Evolutionary conservation across 768 basidiomycete species (phyloP).

Genomic region (Clitopilus passeckerianus): DNA sequence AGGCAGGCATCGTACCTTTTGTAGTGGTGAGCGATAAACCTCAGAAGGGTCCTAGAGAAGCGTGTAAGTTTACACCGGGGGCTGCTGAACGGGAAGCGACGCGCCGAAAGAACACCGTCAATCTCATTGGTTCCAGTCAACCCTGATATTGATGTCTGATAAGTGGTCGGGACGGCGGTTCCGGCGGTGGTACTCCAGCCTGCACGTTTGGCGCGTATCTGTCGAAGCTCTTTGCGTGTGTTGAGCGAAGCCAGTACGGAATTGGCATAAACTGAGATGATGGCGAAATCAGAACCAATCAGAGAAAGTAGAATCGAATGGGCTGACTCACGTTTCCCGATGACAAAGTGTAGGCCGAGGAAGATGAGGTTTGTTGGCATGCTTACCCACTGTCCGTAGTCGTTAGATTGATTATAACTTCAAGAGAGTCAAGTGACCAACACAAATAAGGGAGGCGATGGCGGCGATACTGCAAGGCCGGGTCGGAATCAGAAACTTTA

Average conservation of each 20-base stretch:
- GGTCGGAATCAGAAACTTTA: not conserved
- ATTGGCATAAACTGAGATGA: constrained; percentile 30
- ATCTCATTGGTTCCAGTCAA: not conserved
- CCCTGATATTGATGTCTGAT: not conserved
- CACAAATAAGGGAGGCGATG: constrained; percentile 35
- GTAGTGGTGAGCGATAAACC: not conserved
- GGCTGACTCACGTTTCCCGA: constrained; percentile 33
- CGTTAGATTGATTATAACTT: not conserved
- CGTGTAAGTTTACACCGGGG: not conserved
- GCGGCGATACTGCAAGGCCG: constrained; percentile 29
- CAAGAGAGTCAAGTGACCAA: constrained; percentile 16
- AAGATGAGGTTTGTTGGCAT: constrained; percentile 39
- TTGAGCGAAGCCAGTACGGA: constrained; percentile 27
- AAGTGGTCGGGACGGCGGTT: not conserved
- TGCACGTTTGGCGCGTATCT: constrained; percentile 10
- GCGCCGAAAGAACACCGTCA: not conserved
- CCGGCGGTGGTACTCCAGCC: not conserved
- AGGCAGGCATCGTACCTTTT: not conserved
- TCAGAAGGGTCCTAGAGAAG: not conserved
- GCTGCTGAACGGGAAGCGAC: not conserved
- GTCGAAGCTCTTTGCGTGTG: constrained; percentile 21
- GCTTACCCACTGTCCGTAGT: constrained; percentile 28
- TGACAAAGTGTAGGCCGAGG: constrained; percentile 43
- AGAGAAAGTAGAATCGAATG: not conserved
- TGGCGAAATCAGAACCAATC: not conserved